phyloP scores from a whole-genome alignment of 2,329 filamentous ascomycete species.

The Sporothrix curviconia region DNA sequence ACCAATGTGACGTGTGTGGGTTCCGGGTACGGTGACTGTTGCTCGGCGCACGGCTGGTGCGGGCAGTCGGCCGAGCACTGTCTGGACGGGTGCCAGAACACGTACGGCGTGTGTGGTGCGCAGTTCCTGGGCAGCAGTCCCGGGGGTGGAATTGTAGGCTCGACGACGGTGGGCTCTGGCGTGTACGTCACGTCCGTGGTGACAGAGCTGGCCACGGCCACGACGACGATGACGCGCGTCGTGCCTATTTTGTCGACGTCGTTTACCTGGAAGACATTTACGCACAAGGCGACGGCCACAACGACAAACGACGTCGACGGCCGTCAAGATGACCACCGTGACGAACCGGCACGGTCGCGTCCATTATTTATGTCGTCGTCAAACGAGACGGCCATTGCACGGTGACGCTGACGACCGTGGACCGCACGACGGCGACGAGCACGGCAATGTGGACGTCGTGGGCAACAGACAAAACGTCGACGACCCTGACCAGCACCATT shows the following conservation, averaged over 20 bases:
- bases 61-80: constrained; percentile 16
- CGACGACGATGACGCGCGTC: constrained; percentile 4
- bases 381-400: constrained; percentile 10
- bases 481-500: no score
- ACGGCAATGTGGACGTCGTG: no score
- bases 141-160: no score
- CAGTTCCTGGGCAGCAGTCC: background rate
- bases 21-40: constrained; percentile 16
- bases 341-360: background rate
- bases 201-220: background rate
- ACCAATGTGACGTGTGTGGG: constrained; percentile 11
- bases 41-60: constrained; percentile 15
- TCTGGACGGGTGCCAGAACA: constrained; percentile 14
- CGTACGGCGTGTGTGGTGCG: constrained; percentile 13
- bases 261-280: constrained; percentile 14
- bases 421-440: background rate
- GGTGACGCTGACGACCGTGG: background rate
- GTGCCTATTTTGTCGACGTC: constrained; percentile 6
- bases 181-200: constrained; percentile 7
- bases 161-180: background rate
- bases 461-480: no score
- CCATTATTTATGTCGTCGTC: background rate
- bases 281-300: background rate
- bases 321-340: background rate
- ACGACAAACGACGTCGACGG: background rate